These are phyloP conservation scores for Colletotrichum sojae DNA, from an alignment of 2,329 filamentous ascomycete genomes.

Conservation along the genomic window DNA sequence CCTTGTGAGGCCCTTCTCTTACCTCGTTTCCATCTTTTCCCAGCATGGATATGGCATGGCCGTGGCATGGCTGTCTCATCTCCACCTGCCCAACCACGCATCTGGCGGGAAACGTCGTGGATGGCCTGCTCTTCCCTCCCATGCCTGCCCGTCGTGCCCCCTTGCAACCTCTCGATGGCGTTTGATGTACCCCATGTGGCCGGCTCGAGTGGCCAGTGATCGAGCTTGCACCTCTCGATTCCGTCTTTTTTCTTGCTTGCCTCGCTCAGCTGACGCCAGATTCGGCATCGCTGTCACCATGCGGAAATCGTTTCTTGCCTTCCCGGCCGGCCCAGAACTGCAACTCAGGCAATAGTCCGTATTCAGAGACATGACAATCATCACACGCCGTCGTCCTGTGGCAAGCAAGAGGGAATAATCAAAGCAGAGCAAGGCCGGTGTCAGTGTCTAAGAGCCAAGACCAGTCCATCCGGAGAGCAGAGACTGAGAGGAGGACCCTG, in stretches of 20 bases:
- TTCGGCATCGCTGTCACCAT: conserved; percentile 25
- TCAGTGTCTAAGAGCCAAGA: conserved; percentile 9
- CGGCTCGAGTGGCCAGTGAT: conserved; percentile 22
- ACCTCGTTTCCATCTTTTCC: background rate
- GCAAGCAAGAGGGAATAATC: too few relatives aligned
- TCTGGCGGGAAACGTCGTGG: conserved; percentile 27
- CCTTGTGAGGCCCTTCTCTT: conserved; percentile 22
- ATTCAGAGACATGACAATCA: conserved; percentile 34
- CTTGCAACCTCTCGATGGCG: conserved; percentile 23
- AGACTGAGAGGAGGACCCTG: conserved; percentile 3
- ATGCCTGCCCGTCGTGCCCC: conserved; percentile 2
- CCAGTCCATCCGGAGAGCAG: conserved; percentile 1
- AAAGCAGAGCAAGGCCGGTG: conserved; percentile 16
- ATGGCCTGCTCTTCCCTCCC: conserved; percentile 17
- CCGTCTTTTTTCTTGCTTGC: conserved; percentile 9
- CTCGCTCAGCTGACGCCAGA: conserved; percentile 36
- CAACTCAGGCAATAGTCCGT: conserved; percentile 35
- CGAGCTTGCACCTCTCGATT: conserved; percentile 18
- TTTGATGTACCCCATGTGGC: conserved; percentile 35
- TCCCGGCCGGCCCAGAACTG: conserved; percentile 30
- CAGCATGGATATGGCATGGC: conserved; percentile 11
- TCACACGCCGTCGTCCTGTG: conserved; percentile 19
- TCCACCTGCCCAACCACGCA: conserved; percentile 32
- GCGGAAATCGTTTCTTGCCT: conserved; percentile 1
- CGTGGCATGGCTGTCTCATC: conserved; percentile 36